Evolutionary conservation across 768 basidiomycete genomes (phyloP), one percentile per base, ranked within the genome.

Genomic region (Xerocomellus dryophilus): DNA sequence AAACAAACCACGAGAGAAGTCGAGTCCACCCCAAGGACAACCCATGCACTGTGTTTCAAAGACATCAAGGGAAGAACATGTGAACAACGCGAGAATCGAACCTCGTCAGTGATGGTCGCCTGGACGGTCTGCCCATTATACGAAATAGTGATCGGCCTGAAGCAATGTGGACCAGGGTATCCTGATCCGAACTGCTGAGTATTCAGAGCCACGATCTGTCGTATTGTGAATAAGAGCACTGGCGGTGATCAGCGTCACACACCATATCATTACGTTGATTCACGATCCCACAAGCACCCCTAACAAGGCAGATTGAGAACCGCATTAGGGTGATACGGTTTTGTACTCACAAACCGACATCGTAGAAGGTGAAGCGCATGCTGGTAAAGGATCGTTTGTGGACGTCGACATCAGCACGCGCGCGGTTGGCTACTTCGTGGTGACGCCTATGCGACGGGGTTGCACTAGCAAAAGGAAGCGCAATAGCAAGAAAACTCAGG

Each of bases 1-100:
- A 73, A 92, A 91, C 44, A 91, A 75, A 40, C 83, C 82, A n/a
- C 71, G 67, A 23, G 83, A 83, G 31, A 90, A 71, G 67, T 92
- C 90, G 25, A 91, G 80, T 34, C 81, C 88, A 43, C 78, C 79
- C 53, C 71, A 78, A 14, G 81, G 80, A 66, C 89, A 91, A 20
- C 77, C 78, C 36, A 82, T 81, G 63, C 88, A 89, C 80, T 87
- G 62, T 12, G 35, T 47, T 36, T 29, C 40, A 42, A 31, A 51
- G 17, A 35, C 21, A 27, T 18, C 57, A 3, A 63, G 47, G 1
- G 15, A 20, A 44, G 27, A 34, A 18, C 9, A 32, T 6, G 14
- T 15, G 27, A 7, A 32, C 4, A 7, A 31, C 5, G 2, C 12
- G 18, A 47, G 34, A 23, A 21, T 18, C 66, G 56, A 41, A 84